Evolutionary conservation across 495 filamentous ascomycete species (phyloP), one percentile per base, ranked within the genome.

Genomic region (Penicillium atrosanguineum): DNA sequence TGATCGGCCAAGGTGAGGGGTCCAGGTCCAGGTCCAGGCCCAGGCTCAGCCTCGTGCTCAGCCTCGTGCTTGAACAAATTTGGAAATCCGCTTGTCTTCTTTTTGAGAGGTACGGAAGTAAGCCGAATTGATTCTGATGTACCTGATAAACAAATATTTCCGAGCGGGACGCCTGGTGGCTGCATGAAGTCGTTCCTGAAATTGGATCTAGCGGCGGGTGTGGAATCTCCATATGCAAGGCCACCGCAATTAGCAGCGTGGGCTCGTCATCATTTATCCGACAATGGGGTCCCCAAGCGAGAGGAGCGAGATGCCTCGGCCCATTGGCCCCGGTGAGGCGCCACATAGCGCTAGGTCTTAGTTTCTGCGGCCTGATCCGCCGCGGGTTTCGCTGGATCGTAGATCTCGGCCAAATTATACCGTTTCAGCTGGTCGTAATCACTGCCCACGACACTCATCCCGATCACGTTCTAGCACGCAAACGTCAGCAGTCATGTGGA

Each of bases 381-480:
- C 31, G 46, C 26, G 37, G 76, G 73, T 28, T 68, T 59, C 1
- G 73, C 71, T 44, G 78, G 77, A 40, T 75, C 70, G 53, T 82
- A 84, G 26, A 89, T 75, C 64, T 90, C 86, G 7, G 81, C 80
- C 38, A 91, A 68, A 65, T 91, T 91, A 66, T 80, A 91, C 21
- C 83, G 79, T 69, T 86, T 89, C 40, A 90, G 70, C 51, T 74
- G 68, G 44, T 90, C 87, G 63, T 82, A 93, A 62, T 89, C 85
- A 52, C 72, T 70, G 31, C 75, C 81, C 15, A 90, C 83, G 12
- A 91, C 86, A 57, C 87, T 90, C 79, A 93, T 88, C 6, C 89
- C 88, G 61, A 86, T 84, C 2, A 91, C 69, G 44, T 87, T 89
- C 88, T 91, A 55, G 14, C 6, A 55, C 11, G 19, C 19, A 41